A percentile compares a stretch with the other conserved stretches of the same genome.
phyloP scores from a whole-genome alignment of 2,329 filamentous ascomycete species.

The Verticillium longisporum region DNA sequence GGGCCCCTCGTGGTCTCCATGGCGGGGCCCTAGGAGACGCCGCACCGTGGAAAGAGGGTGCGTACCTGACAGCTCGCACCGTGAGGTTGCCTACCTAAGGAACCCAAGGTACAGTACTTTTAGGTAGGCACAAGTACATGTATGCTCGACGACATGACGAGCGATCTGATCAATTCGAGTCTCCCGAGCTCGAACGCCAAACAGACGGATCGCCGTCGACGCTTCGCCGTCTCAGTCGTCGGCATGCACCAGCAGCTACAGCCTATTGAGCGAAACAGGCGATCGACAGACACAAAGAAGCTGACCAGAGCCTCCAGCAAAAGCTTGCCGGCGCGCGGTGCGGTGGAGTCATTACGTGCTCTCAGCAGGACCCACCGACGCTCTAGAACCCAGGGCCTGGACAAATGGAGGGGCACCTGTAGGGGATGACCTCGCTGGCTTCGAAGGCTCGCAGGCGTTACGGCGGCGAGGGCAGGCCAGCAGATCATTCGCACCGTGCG shows the following conservation, averaged over 20 bases:
- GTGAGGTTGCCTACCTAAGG: neutral
- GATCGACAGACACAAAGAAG: neutral
- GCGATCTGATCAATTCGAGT: neutral
- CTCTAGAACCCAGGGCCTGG: neutral
- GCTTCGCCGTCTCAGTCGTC: neutral
- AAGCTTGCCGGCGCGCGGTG: neutral
- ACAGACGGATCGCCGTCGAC: neutral
- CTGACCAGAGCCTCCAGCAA: neutral
- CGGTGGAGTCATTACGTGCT: slow-evolving; percentile 2
- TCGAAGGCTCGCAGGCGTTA: neutral
- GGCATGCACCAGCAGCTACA: neutral
- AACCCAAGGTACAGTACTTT: too few relatives aligned
- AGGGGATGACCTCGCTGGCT: neutral
- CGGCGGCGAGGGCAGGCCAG: neutral
- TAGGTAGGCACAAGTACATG: too few relatives aligned
- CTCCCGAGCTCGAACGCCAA: neutral
- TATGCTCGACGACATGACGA: too few relatives aligned
- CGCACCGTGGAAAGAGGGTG: neutral
- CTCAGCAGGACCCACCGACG: neutral
- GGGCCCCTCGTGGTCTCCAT: neutral
- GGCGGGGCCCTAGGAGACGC: neutral
- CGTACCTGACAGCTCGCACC: neutral
- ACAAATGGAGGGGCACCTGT: slow-evolving; percentile 1
- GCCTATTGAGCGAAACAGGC: neutral
- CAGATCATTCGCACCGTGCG: slow-evolving; percentile 1